Base-by-base conservation (phyloP, 2,329 filamentous ascomycete genomes). In the Diatrype stigma region DNA sequence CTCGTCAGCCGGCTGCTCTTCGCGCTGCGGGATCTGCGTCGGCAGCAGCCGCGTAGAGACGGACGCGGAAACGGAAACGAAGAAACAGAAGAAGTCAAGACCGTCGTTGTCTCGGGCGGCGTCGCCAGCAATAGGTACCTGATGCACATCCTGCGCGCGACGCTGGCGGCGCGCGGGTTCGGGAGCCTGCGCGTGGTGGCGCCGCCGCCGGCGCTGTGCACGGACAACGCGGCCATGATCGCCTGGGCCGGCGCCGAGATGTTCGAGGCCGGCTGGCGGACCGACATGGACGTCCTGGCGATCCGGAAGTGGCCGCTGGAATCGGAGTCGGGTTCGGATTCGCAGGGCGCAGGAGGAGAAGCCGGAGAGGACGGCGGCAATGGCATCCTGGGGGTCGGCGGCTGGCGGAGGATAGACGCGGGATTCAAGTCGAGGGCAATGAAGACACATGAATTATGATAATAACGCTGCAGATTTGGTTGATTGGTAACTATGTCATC, bases 181-280 rank as follows among this genome's bases (percentile, higher is more conserved):
- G 63, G 65, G 0, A 60, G 82, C 56, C 67, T 95, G 26, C 61
- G 76, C 11, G 68, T 96, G 7, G 70, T 86, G 28, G 88, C 87
- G 50, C 93, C 94, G n/a, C 91, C 91, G 2, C 70, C 81, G 10
- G 75, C 77, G 40, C 76, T 93, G 48, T 97, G 94, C 65, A 96
- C 90, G 0, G 94, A 99, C 64, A 97, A 99, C 69, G 94, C 94
- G 12, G 90, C 91, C 45, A 99, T 99, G 94, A 92, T 97, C 66
- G 93, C 87, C 1, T 97, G 94, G 93, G 78, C 92, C 1, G 94
- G 87, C 0, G 79, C 92, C 58, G 92, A 97, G 71, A 96, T 99
- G 92, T 96, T 81, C 63, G 80, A 88, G 67, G 82, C 81, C 1
- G 92, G 93, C 0, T 92, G 82, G 76, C 70, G 75, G 52, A 86